Evolutionary conservation across 805 yeast species (phyloP).

Genomic region (Zygoascus tannicola): DNA sequence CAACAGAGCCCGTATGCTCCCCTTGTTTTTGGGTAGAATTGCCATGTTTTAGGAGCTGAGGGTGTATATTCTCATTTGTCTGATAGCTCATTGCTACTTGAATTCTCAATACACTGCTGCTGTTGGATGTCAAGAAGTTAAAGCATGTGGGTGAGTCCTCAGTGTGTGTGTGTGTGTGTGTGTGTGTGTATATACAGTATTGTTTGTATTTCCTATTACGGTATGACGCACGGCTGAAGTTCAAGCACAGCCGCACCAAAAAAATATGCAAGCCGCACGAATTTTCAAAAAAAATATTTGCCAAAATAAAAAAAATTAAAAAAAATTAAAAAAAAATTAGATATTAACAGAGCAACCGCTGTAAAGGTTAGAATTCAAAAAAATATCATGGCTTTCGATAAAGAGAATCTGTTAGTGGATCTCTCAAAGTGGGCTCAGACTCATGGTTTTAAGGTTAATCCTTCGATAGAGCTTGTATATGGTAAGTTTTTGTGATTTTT

Average conservation of each 20-base stretch:
- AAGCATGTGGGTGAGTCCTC: too few relatives aligned
- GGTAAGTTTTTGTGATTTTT: neutral
- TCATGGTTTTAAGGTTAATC: neutral
- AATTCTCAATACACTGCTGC: neutral
- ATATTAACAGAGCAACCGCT: too few relatives aligned
- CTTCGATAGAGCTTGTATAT: neutral
- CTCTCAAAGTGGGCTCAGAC: neutral
- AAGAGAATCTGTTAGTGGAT: neutral
- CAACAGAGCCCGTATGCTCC: neutral
- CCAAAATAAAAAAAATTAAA: too few relatives aligned
- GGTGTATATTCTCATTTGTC: conserved; percentile 1
- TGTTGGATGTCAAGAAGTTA: neutral
- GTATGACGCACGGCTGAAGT: neutral
- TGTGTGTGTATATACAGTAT: too few relatives aligned
- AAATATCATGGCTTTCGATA: neutral
- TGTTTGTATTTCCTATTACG: conserved; percentile 5
- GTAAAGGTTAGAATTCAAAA: too few relatives aligned
- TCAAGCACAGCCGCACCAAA: neutral
- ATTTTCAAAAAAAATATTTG: too few relatives aligned
- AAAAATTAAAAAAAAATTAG: too few relatives aligned
- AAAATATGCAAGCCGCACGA: neutral
- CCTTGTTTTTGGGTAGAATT: neutral
- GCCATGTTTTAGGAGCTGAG: neutral
- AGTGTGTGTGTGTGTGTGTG: neutral
- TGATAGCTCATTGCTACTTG: neutral